phyloP scores from a whole-genome alignment of 2,329 filamentous ascomycete genomes.

The Botrytis tulipae region DNA sequence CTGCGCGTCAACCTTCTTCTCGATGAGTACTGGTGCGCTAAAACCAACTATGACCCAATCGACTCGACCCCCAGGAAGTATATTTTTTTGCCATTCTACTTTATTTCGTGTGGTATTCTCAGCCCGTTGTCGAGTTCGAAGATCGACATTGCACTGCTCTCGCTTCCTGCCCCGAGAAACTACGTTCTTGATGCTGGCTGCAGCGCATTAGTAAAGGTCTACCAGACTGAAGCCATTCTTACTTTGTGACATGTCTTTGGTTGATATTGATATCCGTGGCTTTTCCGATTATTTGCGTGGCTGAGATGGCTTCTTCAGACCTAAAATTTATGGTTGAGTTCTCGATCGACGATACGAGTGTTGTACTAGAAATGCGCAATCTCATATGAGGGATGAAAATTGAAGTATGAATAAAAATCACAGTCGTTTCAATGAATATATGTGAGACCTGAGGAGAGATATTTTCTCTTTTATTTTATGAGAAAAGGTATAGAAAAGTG shows the following conservation, averaged over 20 bases:
- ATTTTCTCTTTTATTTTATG: too few species aligned
- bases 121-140: not conserved
- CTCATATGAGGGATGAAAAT: not conserved
- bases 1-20: not conserved
- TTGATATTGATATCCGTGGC: rapidly evolving
- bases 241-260: not conserved
- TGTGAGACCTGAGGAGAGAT: rapidly evolving
- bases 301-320: too few species aligned
- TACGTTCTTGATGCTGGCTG: not conserved
- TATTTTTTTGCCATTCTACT: not conserved
- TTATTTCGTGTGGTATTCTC: not conserved
- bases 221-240: not conserved
- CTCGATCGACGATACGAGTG: not conserved
- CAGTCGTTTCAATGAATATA: too few species aligned
- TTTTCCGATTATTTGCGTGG: not conserved
- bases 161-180: not conserved
- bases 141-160: not conserved
- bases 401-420: not conserved
- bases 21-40: not conserved
- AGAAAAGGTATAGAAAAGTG: not conserved
- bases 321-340: not conserved
- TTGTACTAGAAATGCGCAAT: not conserved
- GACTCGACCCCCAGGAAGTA: not conserved
- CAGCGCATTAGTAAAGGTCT: not conserved
- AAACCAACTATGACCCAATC: conserved; percentile 14